Base-by-base conservation (phyloP, 148 eudicot species). In the Rhododendron molle region DNA sequence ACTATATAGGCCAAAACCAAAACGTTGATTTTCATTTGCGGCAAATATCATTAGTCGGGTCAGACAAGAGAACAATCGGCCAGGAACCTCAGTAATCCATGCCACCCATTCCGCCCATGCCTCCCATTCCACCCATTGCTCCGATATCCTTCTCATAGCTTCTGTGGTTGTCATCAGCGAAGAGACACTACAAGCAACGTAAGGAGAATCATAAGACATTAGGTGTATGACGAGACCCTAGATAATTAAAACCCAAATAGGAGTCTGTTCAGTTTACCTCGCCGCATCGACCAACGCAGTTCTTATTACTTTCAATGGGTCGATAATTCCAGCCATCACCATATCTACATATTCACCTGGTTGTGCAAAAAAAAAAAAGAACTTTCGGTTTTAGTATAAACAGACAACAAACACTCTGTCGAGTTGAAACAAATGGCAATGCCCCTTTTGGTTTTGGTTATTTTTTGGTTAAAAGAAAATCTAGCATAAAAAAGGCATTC, bases 341-440 rank as follows among this genome's bases (percentile, higher is more conserved):
- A 96, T 94, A 86, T 96, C 92, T 69, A 95, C 99, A 46, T 96
- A 96, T 90, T 93, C 92, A 81, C 98, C 99, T 96, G 94, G 47
- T 72, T 78, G 77, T 20, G 16, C 46, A 38, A 21, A 49, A 69
- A 21, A n/a, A n/a, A 56, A 62, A 23, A 32, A 38, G 15, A 76
- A 52, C 0, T 14, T 58, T 34, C 47, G 5, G 5, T 46, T 80
- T 80, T 16, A 80, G 69, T 14, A 18, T 40, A 21, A 52, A 54
- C 69, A 2, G 2, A 23, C 4, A 18, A 80, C 52, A 1, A 50
- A 50, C 6, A 81, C 56, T 80, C 34, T 8, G 18, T 44, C 56
- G 0, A 2, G 56, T 44, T 2, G 16, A 9, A 76, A 21, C 80
- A 76, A 21, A 40, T 28, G 7, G 40, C 76, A 30, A 71, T 14